These are phyloP conservation scores for Cyclotella cryptica DNA, from an alignment of 108 stramenopile genomes.

Conservation along the genomic window DNA sequence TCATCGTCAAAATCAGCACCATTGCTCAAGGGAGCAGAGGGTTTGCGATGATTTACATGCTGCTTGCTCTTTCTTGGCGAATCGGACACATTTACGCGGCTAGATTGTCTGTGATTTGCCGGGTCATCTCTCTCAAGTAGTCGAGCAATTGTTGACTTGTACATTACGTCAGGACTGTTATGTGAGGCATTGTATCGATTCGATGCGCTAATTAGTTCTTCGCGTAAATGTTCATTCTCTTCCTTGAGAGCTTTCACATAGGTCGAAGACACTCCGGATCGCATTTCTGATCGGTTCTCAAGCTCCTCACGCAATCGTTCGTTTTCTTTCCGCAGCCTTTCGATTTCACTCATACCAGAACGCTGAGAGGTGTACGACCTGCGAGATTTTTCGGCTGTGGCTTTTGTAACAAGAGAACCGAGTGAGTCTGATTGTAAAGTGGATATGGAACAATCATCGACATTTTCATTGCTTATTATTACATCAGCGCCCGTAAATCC, in stretches of 20 bases:
- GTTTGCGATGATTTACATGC: slow-evolving; percentile 8
- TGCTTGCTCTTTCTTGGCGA: neutral
- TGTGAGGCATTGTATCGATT: neutral
- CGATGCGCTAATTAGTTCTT: neutral
- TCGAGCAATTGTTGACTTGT: slow-evolving; percentile 9
- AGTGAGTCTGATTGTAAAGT: slow-evolving; percentile 27
- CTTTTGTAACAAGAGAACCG: slow-evolving; percentile 43
- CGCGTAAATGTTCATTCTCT: slow-evolving; percentile 23
- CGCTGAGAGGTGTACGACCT: slow-evolving; percentile 10
- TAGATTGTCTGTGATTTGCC: neutral
- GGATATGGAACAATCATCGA: slow-evolving; percentile 11
- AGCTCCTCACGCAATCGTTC: slow-evolving; percentile 35
- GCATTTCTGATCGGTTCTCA: slow-evolving; percentile 17
- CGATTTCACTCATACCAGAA: slow-evolving; percentile 43
- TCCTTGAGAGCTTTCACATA: slow-evolving; percentile 21
- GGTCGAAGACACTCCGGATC: slow-evolving; percentile 23
- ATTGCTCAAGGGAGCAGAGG: slow-evolving; percentile 24
- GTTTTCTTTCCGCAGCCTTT: slow-evolving; percentile 43
- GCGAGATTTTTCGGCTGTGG: neutral
- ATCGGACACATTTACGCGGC: neutral
- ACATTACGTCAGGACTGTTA: neutral
- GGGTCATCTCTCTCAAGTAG: neutral
- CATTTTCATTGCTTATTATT: slow-evolving; percentile 17
- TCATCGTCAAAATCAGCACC: slow-evolving; percentile 49
- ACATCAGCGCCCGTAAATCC: slow-evolving; percentile 9